Conservation (phyloP, 768 basidiomycete species). For the Sarcodon aspratus region DNA sequence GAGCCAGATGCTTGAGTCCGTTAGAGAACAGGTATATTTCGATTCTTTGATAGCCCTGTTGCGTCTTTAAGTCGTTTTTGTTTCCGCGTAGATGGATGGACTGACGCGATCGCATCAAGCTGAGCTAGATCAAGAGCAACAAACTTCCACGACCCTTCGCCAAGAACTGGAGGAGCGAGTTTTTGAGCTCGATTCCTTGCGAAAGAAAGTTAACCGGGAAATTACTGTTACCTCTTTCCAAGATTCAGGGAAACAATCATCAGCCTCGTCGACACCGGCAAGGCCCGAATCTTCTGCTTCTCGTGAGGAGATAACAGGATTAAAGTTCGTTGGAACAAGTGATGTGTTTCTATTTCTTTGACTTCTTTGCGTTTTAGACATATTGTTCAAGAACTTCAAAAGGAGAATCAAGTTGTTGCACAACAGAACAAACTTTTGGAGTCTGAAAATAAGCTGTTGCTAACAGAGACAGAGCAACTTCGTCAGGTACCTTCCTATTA, state of each 20-base stretch:
- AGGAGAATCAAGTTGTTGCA: slow-evolving; percentile 53
- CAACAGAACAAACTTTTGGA: slow-evolving; percentile 65
- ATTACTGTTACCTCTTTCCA: slow-evolving; percentile 28
- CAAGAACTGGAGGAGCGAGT: slow-evolving; percentile 25
- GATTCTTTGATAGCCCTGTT: neutral
- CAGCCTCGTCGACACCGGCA: slow-evolving; percentile 8
- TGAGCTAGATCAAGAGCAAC: slow-evolving; percentile 18
- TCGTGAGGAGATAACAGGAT: slow-evolving; percentile 65
- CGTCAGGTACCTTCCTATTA: slow-evolving; percentile 39
- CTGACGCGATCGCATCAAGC: slow-evolving; percentile 13
- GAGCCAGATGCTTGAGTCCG: slow-evolving; percentile 1
- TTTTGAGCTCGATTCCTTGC: slow-evolving; percentile 42
- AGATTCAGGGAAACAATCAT: slow-evolving; percentile 17
- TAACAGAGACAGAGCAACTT: slow-evolving; percentile 58
- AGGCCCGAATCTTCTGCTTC: slow-evolving; percentile 29
- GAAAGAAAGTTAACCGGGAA: slow-evolving; percentile 54
- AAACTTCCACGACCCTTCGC: slow-evolving; percentile 20
- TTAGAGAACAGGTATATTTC: neutral
- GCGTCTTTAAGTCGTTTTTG: neutral
- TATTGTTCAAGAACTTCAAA: slow-evolving; percentile 81
- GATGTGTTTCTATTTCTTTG: neutral
- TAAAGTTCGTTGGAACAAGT: slow-evolving; percentile 43
- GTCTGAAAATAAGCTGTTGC: slow-evolving; percentile 63
- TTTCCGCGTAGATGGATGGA: slow-evolving; percentile 5
- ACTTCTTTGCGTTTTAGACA: slow-evolving; percentile 33